phyloP scores from a whole-genome alignment of 768 basidiomycete species.

The Suillus weaverae region DNA sequence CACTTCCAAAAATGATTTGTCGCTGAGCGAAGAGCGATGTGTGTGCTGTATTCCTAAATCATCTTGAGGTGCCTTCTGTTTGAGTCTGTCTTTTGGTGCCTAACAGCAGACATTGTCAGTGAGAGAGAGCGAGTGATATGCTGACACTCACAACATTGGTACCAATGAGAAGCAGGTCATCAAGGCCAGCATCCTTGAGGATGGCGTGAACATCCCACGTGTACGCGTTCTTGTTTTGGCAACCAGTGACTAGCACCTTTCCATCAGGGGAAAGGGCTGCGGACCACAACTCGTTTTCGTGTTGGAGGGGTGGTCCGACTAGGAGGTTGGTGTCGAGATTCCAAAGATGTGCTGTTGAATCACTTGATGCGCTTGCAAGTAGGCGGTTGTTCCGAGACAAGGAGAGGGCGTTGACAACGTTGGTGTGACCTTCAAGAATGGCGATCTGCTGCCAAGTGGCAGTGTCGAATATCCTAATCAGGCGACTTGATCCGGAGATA shows the following conservation, averaged over 20 bases:
- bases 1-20: neutral
- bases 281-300: neutral
- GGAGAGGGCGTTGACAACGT: neutral
- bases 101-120: neutral
- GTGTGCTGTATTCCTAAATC: neutral
- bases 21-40: neutral
- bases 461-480: neutral
- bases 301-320: too few species aligned
- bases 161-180: neutral
- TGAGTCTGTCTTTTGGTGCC: too few species aligned
- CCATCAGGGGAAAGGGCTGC: slow-evolving; percentile 24
- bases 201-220: neutral
- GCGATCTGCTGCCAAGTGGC: neutral
- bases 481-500: too few species aligned
- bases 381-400: neutral
- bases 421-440: neutral
- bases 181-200: neutral
- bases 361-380: too few species aligned
- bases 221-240: neutral
- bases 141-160: neutral
- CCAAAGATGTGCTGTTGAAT: too few species aligned
- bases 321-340: slow-evolving; percentile 1
- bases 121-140: neutral
- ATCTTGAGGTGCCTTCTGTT: too few species aligned
- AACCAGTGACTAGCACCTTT: neutral